A percentile compares a stretch with the other conserved stretches of the same genome.
These are phyloP conservation scores for Stereum hirsutum DNA, from an alignment of 1,284 basidiomycete genomes.

Conservation along the genomic window DNA sequence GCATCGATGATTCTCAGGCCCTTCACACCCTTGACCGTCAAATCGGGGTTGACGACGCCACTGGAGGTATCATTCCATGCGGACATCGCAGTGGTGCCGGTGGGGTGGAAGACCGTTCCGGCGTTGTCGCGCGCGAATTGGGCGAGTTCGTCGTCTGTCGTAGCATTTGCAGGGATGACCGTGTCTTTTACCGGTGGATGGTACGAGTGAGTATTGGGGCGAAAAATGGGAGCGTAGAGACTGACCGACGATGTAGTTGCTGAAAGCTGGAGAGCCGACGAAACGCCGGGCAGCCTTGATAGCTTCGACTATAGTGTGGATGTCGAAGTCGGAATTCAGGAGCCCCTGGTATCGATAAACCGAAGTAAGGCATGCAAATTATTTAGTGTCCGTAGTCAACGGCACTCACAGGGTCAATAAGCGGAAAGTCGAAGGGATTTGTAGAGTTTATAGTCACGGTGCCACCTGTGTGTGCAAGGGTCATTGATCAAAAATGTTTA, in stretches of 20 bases:
- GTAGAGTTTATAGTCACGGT: conserved; percentile 12
- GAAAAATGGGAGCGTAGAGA: too few species aligned
- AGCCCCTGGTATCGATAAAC: too few species aligned
- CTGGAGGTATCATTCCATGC: too few species aligned
- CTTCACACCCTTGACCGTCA: conserved; percentile 2
- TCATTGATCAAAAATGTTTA: conserved; percentile 4
- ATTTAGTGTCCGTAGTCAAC: conserved; percentile 6
- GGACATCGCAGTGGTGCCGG: neutral
- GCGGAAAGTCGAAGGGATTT: conserved; percentile 12
- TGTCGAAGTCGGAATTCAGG: too few species aligned
- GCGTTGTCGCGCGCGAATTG: conserved; percentile 6
- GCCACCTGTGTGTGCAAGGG: conserved; percentile 11
- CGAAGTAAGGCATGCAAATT: too few species aligned
- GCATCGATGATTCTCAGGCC: conserved; percentile 1
- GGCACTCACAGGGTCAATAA: conserved; percentile 15
- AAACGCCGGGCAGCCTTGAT: too few species aligned
- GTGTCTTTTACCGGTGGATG: too few species aligned
- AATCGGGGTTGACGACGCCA: conserved; percentile 2
- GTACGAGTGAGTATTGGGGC: too few species aligned
- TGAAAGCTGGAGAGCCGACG: too few species aligned
- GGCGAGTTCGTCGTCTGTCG: conserved; percentile 15
- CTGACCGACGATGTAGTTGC: too few species aligned
- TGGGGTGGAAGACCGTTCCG: neutral
- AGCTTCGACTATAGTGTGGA: too few species aligned
- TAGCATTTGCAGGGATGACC: conserved; percentile 15